phyloP scores from a whole-genome alignment of 768 basidiomycete species.

The Amanita thiersii region DNA sequence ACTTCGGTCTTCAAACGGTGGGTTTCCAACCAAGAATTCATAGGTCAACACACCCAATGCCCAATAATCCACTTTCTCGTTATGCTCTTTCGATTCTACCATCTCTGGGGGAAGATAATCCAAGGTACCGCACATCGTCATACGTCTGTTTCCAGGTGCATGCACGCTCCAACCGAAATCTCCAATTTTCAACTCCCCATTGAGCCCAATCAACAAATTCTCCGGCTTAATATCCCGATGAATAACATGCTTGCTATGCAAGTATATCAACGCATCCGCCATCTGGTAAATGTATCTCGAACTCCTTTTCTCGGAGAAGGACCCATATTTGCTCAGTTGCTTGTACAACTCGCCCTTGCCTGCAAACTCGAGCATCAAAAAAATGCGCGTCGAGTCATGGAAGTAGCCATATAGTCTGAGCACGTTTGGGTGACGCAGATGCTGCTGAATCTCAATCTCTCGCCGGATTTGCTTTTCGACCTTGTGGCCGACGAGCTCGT shows the following conservation, averaged over 20 bases:
- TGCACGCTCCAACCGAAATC: conserved; percentile 99
- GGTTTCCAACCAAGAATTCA: conserved; percentile 82
- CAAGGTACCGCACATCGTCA: conserved; percentile 90
- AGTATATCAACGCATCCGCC: conserved; percentile 90
- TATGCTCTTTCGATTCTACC: conserved; percentile 89
- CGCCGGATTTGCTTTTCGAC: conserved; percentile 97
- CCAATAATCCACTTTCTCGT: conserved; percentile 90
- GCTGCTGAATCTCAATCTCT: conserved; percentile 97
- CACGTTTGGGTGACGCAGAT: conserved; percentile 91
- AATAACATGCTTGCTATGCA: conserved; percentile 95
- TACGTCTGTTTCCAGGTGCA: conserved; percentile 83
- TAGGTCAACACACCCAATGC: conserved; percentile 95
- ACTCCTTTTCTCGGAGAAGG: conserved; percentile 84
- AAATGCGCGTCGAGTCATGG: conserved; percentile 96
- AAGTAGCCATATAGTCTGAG: conserved; percentile 95
- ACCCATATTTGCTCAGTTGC: conserved; percentile 79
- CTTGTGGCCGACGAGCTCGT: conserved; percentile 83
- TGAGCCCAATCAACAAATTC: conserved; percentile 88
- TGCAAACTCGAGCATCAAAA: conserved; percentile 97
- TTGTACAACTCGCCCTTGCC: conserved; percentile 97
- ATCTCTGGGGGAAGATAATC: conserved; percentile 99
- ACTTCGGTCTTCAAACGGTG: conserved; percentile 75
- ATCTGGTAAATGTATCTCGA: conserved; percentile 94
- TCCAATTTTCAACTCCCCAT: conserved; percentile 95
- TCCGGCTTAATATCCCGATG: conserved; percentile 99